Evolutionary conservation across 2,329 filamentous ascomycete species (phyloP).

Genomic region (Fusarium sp.): DNA sequence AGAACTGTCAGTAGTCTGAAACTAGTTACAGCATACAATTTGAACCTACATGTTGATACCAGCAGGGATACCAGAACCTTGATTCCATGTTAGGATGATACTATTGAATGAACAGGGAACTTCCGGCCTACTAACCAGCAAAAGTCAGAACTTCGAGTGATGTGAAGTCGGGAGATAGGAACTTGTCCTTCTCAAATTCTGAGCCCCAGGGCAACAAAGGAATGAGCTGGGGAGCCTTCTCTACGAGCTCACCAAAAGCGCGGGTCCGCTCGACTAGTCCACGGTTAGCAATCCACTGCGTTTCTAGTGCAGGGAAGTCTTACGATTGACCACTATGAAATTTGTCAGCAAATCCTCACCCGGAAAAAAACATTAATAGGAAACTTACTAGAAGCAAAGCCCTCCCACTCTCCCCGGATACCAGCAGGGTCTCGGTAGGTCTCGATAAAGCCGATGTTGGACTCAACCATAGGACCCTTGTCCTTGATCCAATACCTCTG

Average conservation of each 20-base stretch:
- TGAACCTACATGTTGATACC: constrained; percentile 71
- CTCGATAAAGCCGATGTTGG: constrained; percentile 87
- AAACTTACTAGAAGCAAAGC: constrained; percentile 74
- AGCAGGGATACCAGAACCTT: constrained; percentile 73
- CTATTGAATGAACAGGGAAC: not conserved
- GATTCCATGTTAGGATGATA: constrained; percentile 51
- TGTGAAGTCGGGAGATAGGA: constrained; percentile 95
- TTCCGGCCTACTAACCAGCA: constrained; percentile 47
- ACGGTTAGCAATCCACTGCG: constrained; percentile 5
- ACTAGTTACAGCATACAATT: not conserved
- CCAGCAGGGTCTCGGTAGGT: constrained; percentile 87
- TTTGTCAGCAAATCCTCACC: constrained; percentile 37
- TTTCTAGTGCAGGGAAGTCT: constrained; percentile 13
- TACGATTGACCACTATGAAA: constrained; percentile 74
- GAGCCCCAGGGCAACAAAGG: constrained; percentile 88
- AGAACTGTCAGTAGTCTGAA: constrained; percentile 24
- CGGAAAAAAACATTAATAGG: not conserved
- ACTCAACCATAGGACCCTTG: constrained; percentile 83
- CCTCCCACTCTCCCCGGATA: constrained; percentile 86
- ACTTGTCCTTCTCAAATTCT: constrained; percentile 96
- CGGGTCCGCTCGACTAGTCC: constrained; percentile 79
- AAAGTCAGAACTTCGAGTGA: constrained; percentile 93
- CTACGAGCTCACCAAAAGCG: constrained; percentile 88
- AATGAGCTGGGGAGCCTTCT: constrained; percentile 84
- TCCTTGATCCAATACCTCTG: constrained; percentile 87